phyloP scores from a whole-genome alignment of 768 basidiomycete genomes.

The Leccinum disarticulatum region DNA sequence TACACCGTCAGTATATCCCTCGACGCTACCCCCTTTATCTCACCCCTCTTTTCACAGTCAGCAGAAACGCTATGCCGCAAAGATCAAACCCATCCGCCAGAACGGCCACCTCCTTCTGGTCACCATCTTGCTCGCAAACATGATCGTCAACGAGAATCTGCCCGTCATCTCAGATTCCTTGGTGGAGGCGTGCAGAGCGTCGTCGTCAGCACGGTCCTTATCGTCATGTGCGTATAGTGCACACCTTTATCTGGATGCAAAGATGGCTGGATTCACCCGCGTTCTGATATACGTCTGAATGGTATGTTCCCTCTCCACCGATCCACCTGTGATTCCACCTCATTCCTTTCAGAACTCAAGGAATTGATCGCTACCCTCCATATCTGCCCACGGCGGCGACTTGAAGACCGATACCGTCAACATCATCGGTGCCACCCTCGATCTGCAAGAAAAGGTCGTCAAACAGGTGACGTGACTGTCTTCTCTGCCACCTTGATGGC shows the following conservation, averaged over 20 bases:
- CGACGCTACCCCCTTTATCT: background rate
- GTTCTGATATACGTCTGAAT: conserved; percentile 61
- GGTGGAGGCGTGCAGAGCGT: conserved; percentile 80
- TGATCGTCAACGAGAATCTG: conserved; percentile 89
- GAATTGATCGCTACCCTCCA: conserved; percentile 45
- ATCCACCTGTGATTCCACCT: background rate
- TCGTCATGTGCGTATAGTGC: conserved; percentile 70
- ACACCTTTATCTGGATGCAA: conserved; percentile 75
- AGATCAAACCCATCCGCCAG: conserved; percentile 83
- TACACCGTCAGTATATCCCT: conserved; percentile 56
- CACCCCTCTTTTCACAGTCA: conserved; percentile 41
- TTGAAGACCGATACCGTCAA: conserved; percentile 83
- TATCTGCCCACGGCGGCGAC: conserved; percentile 71
- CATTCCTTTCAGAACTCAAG: conserved; percentile 58
- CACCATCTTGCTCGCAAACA: conserved; percentile 81
- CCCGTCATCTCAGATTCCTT: conserved; percentile 82
- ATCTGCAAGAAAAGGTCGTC: conserved; percentile 85
- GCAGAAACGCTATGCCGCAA: conserved; percentile 77
- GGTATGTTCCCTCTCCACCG: conserved; percentile 39
- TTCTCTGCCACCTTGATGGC: too few relatives aligned
- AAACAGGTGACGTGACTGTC: conserved; percentile 48
- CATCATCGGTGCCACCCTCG: conserved; percentile 87
- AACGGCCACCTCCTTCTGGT: conserved; percentile 83
- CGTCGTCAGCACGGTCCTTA: conserved; percentile 78
- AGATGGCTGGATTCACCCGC: conserved; percentile 73